Evolutionary conservation across 352 stramenopile genomes (phyloP).

Genomic region (Phytophthora podocarpi): DNA sequence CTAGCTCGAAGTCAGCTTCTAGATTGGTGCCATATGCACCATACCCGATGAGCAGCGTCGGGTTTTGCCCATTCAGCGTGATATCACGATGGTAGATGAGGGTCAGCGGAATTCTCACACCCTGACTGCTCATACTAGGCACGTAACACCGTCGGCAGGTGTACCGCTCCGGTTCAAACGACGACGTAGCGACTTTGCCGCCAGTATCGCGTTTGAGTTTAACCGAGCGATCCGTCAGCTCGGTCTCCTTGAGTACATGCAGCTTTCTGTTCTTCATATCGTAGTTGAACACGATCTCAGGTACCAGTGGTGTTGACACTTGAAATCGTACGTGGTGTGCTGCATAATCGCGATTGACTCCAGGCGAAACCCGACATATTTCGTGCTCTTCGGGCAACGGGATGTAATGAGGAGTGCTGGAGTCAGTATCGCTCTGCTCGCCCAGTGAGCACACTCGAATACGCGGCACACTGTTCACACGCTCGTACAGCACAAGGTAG

Average conservation of each 20-base stretch:
- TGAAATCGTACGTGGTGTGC: slow-evolving; percentile 70
- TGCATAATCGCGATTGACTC: slow-evolving; percentile 82
- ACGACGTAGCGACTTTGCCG: slow-evolving; percentile 2
- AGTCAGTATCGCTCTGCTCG: not conserved
- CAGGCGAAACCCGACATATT: slow-evolving; percentile 65
- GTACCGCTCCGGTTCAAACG: slow-evolving; percentile 41
- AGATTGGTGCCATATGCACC: slow-evolving; percentile 90
- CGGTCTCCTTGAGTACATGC: slow-evolving; percentile 60
- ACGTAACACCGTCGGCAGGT: slow-evolving; percentile 51
- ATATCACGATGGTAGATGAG: slow-evolving; percentile 76
- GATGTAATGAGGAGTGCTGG: slow-evolving; percentile 45
- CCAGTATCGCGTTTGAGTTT: slow-evolving; percentile 1
- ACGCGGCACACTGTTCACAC: slow-evolving; percentile 64
- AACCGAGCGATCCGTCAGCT: slow-evolving; percentile 30
- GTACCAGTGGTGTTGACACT: slow-evolving; percentile 71
- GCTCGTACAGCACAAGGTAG: slow-evolving; percentile 85
- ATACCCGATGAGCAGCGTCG: slow-evolving; percentile 89
- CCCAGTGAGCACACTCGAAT: slow-evolving; percentile 64
- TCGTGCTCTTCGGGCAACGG: slow-evolving; percentile 60
- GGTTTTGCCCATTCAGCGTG: slow-evolving; percentile 58
- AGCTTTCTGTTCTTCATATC: slow-evolving; percentile 57
- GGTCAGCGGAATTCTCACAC: slow-evolving; percentile 69
- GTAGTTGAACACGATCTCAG: slow-evolving; percentile 84
- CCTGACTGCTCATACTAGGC: slow-evolving; percentile 41
- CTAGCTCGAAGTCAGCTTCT: slow-evolving; percentile 86